Percentiles rank a stretch among this genome's conserved stretches.
Conservation (phyloP, 2,329 filamentous ascomycete genomes). For the Aureobasidium namibiae region DNA sequence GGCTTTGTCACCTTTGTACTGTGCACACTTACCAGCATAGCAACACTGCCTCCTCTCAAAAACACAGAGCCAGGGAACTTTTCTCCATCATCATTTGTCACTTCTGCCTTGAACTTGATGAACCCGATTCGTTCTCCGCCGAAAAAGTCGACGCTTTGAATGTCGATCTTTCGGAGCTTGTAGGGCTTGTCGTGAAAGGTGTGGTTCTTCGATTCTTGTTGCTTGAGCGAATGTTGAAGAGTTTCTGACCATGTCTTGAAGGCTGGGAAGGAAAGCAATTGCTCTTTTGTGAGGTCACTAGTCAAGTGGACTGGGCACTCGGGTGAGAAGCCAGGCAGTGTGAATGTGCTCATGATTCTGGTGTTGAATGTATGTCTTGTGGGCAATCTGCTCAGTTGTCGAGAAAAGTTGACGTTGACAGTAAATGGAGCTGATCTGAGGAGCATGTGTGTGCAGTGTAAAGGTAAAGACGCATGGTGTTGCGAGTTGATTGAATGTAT, state of each 20-base stretch:
- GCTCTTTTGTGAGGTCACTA: conserved; percentile 34
- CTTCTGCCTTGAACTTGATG: conserved; percentile 45
- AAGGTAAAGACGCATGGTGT: not conserved
- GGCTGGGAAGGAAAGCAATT: conserved; percentile 43
- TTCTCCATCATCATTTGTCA: conserved; percentile 45
- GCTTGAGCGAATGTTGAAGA: conserved; percentile 39
- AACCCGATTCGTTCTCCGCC: conserved; percentile 43
- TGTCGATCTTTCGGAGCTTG: conserved; percentile 41
- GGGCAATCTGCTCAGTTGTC: not conserved
- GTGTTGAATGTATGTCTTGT: not conserved
- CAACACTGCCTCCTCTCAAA: conserved; percentile 50
- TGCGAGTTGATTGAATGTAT: not conserved
- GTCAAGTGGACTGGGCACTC: conserved; percentile 35
- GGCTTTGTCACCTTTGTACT: not conserved
- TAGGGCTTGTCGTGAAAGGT: conserved; percentile 46
- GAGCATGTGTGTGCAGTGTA: not conserved
- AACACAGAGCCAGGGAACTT: conserved; percentile 50
- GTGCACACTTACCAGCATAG: conserved; percentile 41
- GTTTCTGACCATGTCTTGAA: conserved; percentile 48
- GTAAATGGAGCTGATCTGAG: not conserved
- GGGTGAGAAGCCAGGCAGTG: conserved; percentile 26
- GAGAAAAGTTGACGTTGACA: not conserved
- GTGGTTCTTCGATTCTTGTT: conserved; percentile 39
- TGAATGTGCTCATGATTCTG: conserved; percentile 35
- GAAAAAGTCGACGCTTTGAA: conserved; percentile 50